Evolutionary conservation across 345 rosid species (phyloP), one percentile per base, ranked within the genome.

Genomic region (Cardamine occulta): DNA sequence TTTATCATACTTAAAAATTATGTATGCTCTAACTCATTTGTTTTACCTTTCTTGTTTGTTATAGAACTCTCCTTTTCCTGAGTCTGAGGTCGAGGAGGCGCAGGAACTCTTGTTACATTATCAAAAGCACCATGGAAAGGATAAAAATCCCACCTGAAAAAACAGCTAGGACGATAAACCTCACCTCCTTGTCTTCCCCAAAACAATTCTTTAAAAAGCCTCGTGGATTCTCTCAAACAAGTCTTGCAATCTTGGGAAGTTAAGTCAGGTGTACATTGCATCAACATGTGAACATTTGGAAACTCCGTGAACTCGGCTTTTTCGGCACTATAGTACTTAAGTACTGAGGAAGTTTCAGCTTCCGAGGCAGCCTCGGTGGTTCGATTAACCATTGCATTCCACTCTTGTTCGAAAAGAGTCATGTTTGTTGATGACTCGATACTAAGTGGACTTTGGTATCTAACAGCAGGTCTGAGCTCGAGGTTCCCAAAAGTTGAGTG

Each of bases 221-320:
- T 14, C 0, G 45, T 76, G 14, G 44, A 40, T 24, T 56, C 15
- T 8, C 42, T 28, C 11, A 86, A 58, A 51, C 89, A 86, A 31
- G 0, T 0, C 4, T 12, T 48, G 10, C 87, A 86, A 39, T 74
- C 73, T 12, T 28, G 51, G 34, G 34, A 49, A 0, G 83, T 72
- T 19, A 86, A 4, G 49, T 88, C 91, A 1, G 89, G 84, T 21
- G 80, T 75, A 64, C 91, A 85, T 44, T 81, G 85, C 79, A 72
- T 71, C 18, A 85, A 13, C 2, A 78, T 76, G 63, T 75, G 80
- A 11, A 80, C 74, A 2, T 37, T 83, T 0, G 40, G 24, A n/a
- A 2, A 48, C n/a, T 23, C 17, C 1, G 61, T 39, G 7, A 67
- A 7, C 8, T 26, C 60, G 0, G 76, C 70, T 42, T 74, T 59